These are phyloP conservation scores for Rhexocercosporidium sp. DNA, from an alignment of 2,329 filamentous ascomycete genomes.

Conservation along the genomic window DNA sequence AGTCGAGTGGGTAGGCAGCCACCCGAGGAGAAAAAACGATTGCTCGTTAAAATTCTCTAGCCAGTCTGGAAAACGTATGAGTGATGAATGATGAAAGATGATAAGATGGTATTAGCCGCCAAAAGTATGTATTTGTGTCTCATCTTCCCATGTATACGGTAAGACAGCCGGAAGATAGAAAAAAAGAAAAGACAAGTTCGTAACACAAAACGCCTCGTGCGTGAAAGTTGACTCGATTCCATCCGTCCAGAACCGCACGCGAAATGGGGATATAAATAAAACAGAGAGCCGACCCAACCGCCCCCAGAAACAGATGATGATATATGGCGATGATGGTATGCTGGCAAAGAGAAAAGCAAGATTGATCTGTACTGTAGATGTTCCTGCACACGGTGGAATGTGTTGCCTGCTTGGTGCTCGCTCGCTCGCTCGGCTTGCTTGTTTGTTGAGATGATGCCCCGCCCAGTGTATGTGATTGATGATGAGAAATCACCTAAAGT, in stretches of 20 bases:
- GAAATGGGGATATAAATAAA: conserved; percentile 7
- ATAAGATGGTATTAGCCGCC: neutral
- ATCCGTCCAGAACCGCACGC: neutral
- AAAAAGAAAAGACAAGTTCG: too few species aligned
- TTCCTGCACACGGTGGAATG: neutral
- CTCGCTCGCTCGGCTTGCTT: neutral
- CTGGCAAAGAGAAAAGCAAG: neutral
- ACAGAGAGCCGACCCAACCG: conserved; percentile 11
- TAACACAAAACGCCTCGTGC: conserved; percentile 4
- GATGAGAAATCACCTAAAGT: conserved; percentile 2
- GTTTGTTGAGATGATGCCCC: conserved; percentile 15
- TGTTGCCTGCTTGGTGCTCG: conserved; percentile 14
- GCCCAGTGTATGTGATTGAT: neutral
- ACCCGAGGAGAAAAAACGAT: conserved; percentile 1
- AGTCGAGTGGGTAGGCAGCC: conserved; percentile 1
- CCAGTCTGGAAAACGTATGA: conserved; percentile 8
- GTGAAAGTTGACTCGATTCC: neutral
- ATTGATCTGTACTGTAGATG: neutral
- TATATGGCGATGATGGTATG: neutral
- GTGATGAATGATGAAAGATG: neutral
- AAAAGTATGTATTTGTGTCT: neutral
- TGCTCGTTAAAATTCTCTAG: neutral
- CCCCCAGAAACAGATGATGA: conserved; percentile 1
- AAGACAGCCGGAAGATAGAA: neutral
- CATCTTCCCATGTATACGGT: neutral